A percentile compares a stretch with the other conserved stretches of the same genome.
These are phyloP conservation scores for Psidium friedrichsthalianum DNA, from an alignment of 345 rosid genomes.

Conservation along the genomic window DNA sequence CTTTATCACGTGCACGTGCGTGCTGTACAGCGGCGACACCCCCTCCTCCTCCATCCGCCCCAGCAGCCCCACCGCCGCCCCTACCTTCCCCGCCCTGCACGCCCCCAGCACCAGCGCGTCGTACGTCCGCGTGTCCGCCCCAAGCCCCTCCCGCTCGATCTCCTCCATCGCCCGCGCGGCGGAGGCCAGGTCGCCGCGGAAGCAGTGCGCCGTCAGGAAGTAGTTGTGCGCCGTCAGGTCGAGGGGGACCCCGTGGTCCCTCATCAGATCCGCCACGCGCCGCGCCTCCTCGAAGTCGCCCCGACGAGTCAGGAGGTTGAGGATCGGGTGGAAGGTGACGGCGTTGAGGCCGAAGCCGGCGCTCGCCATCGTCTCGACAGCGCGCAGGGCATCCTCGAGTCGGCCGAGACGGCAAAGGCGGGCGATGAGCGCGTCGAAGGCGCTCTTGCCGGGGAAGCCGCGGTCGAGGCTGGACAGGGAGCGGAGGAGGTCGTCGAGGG, in stretches of 20 bases:
- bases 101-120: conserved; percentile 72
- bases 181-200: conserved; percentile 23
- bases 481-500: conserved; percentile 29
- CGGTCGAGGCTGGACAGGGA: conserved; percentile 34
- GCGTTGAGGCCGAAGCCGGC: conserved; percentile 15
- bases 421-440: conserved; percentile 43
- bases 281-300: conserved; percentile 33
- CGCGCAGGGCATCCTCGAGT: conserved; percentile 26
- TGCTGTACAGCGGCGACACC: conserved; percentile 28
- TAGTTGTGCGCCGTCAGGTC: conserved; percentile 49
- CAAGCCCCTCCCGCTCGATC: conserved; percentile 37
- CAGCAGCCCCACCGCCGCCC: conserved; percentile 42
- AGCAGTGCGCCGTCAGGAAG: conserved; percentile 34
- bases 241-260: conserved; percentile 11
- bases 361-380: conserved; percentile 24
- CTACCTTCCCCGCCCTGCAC: conserved; percentile 45
- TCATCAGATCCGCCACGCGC: conserved; percentile 33
- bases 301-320: conserved; percentile 25
- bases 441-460: conserved; percentile 41
- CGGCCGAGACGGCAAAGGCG: conserved; percentile 46
- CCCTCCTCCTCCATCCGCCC: conserved; percentile 58
- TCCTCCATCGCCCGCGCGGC: conserved; percentile 31
- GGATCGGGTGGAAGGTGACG: conserved; percentile 35
- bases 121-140: conserved; percentile 39
- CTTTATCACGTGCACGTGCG: conserved; percentile 41